Percentiles rank a stretch among this genome's conserved stretches.
These are phyloP conservation scores for Helicocarpus griseus DNA, from an alignment of 2,329 filamentous ascomycete species.

Conservation along the genomic window DNA sequence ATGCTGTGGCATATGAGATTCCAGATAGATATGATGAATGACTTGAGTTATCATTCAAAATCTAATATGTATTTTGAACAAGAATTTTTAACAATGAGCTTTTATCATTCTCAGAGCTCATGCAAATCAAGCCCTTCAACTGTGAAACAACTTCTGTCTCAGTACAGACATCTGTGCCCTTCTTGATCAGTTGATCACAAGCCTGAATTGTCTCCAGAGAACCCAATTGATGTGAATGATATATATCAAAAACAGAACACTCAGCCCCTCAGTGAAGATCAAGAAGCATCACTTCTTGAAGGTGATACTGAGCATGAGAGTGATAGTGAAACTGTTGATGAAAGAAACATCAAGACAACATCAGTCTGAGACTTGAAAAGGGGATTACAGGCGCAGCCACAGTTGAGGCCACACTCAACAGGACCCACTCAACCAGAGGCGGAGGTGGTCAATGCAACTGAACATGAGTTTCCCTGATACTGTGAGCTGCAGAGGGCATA, in stretches of 20 bases:
- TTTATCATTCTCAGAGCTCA: background rate
- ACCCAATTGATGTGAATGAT: background rate
- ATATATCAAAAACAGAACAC: background rate
- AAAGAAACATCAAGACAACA: background rate
- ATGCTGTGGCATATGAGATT: background rate
- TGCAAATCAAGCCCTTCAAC: background rate
- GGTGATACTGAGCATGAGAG: background rate
- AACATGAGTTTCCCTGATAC: background rate
- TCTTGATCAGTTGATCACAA: background rate
- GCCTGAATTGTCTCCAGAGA: background rate
- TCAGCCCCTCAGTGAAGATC: background rate
- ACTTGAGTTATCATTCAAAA: background rate
- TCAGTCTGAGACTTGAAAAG: background rate
- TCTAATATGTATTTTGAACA: background rate
- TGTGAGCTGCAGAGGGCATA: background rate
- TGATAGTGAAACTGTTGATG: background rate
- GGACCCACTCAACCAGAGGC: background rate
- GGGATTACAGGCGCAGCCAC: background rate
- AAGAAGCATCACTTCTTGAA: background rate
- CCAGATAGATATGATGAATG: background rate
- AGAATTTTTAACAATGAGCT: background rate
- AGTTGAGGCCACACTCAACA: background rate
- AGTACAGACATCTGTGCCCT: background rate
- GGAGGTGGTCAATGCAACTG: background rate
- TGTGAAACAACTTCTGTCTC: background rate